Conservation (phyloP, 768 basidiomycete genomes). For the Russula virescens region DNA sequence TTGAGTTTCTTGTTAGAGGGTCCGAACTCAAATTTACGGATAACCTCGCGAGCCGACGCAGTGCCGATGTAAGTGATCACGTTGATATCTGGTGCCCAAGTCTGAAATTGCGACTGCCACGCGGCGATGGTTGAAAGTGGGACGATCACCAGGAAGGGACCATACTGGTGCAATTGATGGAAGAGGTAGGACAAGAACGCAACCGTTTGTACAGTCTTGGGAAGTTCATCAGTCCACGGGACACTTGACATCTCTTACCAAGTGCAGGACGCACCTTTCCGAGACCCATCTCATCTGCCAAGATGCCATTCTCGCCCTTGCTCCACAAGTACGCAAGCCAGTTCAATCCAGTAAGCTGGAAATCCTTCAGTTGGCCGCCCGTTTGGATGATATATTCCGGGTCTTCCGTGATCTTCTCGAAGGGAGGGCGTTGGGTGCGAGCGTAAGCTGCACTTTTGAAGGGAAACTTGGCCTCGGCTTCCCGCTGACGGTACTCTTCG, state of each 20-base stretch:
- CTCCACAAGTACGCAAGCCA: slow-evolving; percentile 98
- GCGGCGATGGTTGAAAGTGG: slow-evolving; percentile 97
- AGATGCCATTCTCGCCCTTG: slow-evolving; percentile 90
- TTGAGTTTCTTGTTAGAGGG: slow-evolving; percentile 81
- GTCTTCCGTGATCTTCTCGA: slow-evolving; percentile 79
- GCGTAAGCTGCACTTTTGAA: slow-evolving; percentile 72
- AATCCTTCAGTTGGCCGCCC: slow-evolving; percentile 90
- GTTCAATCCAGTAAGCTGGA: slow-evolving; percentile 95
- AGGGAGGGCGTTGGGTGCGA: slow-evolving; percentile 64
- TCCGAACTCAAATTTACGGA: slow-evolving; percentile 90
- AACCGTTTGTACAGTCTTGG: slow-evolving; percentile 91
- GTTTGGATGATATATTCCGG: slow-evolving; percentile 76
- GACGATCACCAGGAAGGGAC: slow-evolving; percentile 96
- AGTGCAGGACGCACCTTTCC: slow-evolving; percentile 59
- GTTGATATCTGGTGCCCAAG: slow-evolving; percentile 96
- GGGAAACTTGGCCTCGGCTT: slow-evolving; percentile 75
- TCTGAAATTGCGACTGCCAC: slow-evolving; percentile 92
- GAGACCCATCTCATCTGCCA: slow-evolving; percentile 99
- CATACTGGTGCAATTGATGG: slow-evolving; percentile 87
- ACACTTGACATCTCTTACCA: slow-evolving; percentile 1
- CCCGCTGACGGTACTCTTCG: slow-evolving; percentile 69
- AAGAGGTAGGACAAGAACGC: slow-evolving; percentile 92
- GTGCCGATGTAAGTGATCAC: slow-evolving; percentile 96
- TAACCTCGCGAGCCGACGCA: slow-evolving; percentile 80
- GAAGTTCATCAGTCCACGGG: slow-evolving; percentile 20